phyloP scores from a whole-genome alignment of 352 stramenopile species.

The Globisporangium polare region DNA sequence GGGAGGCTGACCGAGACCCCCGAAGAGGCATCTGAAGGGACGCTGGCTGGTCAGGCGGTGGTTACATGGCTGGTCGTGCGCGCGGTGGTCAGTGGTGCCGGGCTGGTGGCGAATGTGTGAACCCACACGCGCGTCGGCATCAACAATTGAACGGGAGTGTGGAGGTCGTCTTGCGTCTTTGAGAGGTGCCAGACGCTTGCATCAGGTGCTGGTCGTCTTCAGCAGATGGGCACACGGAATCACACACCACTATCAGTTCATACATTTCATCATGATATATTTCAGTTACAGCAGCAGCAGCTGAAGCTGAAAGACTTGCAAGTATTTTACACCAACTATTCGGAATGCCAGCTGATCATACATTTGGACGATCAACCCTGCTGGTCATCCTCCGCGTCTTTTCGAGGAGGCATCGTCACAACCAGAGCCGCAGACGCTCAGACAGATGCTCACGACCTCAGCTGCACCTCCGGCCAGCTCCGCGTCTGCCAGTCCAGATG shows the following conservation, averaged over 20 bases:
- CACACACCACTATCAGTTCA: too few species aligned
- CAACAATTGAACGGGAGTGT: background rate
- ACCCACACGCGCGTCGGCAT: background rate
- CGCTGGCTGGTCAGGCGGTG: background rate
- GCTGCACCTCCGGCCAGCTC: background rate
- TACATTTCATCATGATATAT: too few species aligned
- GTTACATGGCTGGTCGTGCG: background rate
- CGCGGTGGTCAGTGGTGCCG: background rate
- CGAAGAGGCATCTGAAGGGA: too few species aligned
- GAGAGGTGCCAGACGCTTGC: background rate
- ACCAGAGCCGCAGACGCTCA: background rate
- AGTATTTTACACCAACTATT: too few species aligned
- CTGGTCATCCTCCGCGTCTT: constrained; percentile 3
- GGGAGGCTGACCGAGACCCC: too few species aligned
- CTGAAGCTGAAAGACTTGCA: too few species aligned
- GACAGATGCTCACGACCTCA: background rate
- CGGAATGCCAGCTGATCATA: background rate
- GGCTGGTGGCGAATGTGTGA: background rate
- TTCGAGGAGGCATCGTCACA: background rate
- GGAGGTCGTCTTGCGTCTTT: background rate
- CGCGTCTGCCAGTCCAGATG: background rate
- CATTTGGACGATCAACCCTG: background rate
- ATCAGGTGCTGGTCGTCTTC: background rate
- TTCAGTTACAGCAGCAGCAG: too few species aligned
- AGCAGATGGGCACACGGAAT: too few species aligned